These are phyloP conservation scores for Phoma sp. DNA, from an alignment of 2,329 filamentous ascomycete species.

Conservation along the genomic window DNA sequence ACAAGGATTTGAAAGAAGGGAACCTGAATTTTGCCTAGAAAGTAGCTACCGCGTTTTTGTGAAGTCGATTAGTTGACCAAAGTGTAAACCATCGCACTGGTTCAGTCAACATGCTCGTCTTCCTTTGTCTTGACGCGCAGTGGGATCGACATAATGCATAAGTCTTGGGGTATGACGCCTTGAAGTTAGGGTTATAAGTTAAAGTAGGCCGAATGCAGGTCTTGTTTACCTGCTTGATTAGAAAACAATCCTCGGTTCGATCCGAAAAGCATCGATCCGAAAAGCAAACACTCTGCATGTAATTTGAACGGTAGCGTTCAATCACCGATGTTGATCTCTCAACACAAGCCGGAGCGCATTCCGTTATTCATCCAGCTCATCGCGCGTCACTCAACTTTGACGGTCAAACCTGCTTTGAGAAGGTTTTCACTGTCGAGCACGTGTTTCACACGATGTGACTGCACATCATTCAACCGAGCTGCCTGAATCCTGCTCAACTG, in stretches of 20 bases:
- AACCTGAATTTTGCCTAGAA: slow-evolving; percentile 6
- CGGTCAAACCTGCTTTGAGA: slow-evolving; percentile 8
- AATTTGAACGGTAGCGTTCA: too few species aligned
- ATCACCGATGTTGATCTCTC: neutral
- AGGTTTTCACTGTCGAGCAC: neutral
- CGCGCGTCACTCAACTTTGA: neutral
- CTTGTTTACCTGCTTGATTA: too few species aligned
- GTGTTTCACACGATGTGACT: neutral
- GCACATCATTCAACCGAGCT: neutral
- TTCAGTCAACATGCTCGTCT: too few species aligned
- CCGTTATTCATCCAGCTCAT: neutral
- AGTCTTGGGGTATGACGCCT: too few species aligned
- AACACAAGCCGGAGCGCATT: slow-evolving; percentile 6
- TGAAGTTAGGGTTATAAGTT: too few species aligned
- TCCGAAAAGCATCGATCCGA: too few species aligned
- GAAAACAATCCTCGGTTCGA: too few species aligned
- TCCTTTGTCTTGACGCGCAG: neutral
- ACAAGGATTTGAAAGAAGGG: slow-evolving; percentile 15
- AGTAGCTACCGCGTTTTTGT: neutral
- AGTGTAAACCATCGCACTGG: too few species aligned
- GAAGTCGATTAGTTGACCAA: too few species aligned
- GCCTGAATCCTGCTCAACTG: slow-evolving; percentile 1
- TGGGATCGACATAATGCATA: too few species aligned
- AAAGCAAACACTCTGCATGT: too few species aligned
- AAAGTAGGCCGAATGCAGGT: too few species aligned